A percentile compares a stretch with the other conserved stretches of the same genome.
Conservation (phyloP, 73 alveolate species). For the Uronychia setigera region DNA sequence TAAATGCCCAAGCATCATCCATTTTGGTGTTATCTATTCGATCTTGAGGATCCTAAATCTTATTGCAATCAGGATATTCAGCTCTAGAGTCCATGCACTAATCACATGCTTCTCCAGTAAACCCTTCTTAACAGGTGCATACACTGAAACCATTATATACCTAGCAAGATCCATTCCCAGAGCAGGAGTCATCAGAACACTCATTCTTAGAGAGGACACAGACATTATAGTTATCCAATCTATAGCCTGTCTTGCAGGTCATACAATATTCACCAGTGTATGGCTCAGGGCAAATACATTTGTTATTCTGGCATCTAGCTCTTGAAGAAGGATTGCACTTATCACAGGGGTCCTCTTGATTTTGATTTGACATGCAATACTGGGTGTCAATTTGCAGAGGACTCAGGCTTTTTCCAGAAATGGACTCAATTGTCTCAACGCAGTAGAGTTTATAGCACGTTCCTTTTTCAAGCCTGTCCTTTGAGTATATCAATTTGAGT, state of each 20-base stretch:
- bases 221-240: neutral
- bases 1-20: neutral
- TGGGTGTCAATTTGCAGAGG: neutral
- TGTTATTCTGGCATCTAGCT: neutral
- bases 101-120: neutral
- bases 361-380: neutral
- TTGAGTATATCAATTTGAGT: neutral
- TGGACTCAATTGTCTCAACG: neutral
- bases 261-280: neutral
- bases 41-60: neutral
- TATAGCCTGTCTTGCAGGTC: neutral
- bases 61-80: neutral
- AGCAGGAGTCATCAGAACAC: neutral
- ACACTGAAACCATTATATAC: neutral
- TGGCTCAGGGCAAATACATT: neutral
- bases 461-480: neutral
- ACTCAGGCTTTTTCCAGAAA: neutral
- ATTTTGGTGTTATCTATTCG: neutral
- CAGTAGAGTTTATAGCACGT: neutral
- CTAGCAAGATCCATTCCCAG: neutral
- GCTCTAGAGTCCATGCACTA: neutral
- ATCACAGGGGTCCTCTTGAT: neutral
- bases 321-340: neutral
- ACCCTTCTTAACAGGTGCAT: neutral
- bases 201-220: neutral